Percentiles rank a stretch among this genome's conserved stretches.
These are phyloP conservation scores for Guadua angustifolia DNA, from an alignment of 176 grass and related monocot genomes.

Conservation along the genomic window DNA sequence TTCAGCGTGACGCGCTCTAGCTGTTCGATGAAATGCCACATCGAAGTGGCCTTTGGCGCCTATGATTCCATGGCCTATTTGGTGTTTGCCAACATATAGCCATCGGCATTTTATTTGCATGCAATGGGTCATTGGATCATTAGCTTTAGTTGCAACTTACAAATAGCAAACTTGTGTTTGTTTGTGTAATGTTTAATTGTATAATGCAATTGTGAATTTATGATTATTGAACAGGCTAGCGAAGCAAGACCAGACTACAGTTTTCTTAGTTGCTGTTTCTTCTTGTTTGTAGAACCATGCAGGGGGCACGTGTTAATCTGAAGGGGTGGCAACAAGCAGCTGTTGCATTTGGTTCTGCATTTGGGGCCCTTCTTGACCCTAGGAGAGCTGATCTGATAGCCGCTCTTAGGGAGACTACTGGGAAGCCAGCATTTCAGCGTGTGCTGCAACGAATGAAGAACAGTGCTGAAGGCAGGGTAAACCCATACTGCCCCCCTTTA, in stretches of 20 bases:
- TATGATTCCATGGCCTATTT: background rate
- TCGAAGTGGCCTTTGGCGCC: background rate
- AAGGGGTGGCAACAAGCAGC: slow-evolving; percentile 93
- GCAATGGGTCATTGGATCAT: background rate
- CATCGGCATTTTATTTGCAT: background rate
- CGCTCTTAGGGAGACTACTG: slow-evolving; percentile 91
- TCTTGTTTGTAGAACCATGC: slow-evolving; percentile 52
- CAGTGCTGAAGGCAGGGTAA: slow-evolving; percentile 82
- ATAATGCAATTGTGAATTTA: background rate
- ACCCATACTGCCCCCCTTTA: background rate
- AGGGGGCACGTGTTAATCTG: slow-evolving; percentile 63
- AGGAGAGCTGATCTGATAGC: slow-evolving; percentile 93
- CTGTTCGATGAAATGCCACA: slow-evolving; percentile 39
- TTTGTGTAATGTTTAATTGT: background rate
- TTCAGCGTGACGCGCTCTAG: background rate
- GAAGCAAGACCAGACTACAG: background rate
- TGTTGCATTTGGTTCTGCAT: slow-evolving; percentile 84
- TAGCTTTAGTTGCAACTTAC: background rate
- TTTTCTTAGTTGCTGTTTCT: background rate
- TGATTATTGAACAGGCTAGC: background rate
- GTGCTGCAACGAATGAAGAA: slow-evolving; percentile 85
- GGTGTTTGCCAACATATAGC: background rate
- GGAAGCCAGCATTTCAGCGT: slow-evolving; percentile 73
- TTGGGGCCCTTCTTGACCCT: slow-evolving; percentile 87
- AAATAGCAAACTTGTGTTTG: background rate